Conservation (phyloP, 306 rosid genomes). For the Ammopiptanthus mongolicus region DNA sequence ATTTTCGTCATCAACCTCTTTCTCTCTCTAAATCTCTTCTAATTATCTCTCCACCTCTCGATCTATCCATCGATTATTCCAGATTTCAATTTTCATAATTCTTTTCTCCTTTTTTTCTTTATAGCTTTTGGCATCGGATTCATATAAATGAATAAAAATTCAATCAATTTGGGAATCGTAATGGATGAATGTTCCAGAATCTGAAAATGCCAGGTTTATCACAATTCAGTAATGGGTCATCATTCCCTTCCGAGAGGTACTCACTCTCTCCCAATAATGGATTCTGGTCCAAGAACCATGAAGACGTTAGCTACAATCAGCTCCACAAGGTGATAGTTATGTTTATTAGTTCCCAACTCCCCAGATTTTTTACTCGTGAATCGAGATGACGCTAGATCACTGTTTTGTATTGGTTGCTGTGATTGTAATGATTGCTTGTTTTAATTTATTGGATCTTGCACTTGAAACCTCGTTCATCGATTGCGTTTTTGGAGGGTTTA, state of each 20-base stretch:
- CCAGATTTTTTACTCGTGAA: slow-evolving; percentile 1
- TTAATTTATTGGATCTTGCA: slow-evolving; percentile 35
- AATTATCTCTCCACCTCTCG: slow-evolving; percentile 22
- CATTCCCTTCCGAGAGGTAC: slow-evolving; percentile 29
- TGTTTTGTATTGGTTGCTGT: slow-evolving; percentile 1
- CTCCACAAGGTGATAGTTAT: slow-evolving; percentile 59
- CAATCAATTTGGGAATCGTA: slow-evolving; percentile 23
- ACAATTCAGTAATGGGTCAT: slow-evolving; percentile 55
- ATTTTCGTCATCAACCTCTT: slow-evolving; percentile 45
- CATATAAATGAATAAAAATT: background rate
- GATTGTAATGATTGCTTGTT: slow-evolving; percentile 7
- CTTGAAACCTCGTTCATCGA: background rate
- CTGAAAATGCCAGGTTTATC: slow-evolving; percentile 85
- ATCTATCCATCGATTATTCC: slow-evolving; percentile 25
- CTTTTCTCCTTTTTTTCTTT: too few species aligned
- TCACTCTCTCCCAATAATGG: slow-evolving; percentile 49
- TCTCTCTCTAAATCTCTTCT: slow-evolving; percentile 39
- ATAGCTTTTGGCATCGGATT: background rate
- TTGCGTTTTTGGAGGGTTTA: background rate
- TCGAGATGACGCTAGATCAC: slow-evolving; percentile 22
- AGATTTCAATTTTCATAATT: background rate
- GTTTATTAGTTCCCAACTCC: background rate
- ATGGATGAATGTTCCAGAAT: slow-evolving; percentile 32
- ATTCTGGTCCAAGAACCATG: slow-evolving; percentile 77
- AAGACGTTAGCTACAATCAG: slow-evolving; percentile 60